Evolutionary conservation across 2,329 filamentous ascomycete species (phyloP).

Genomic region (Parafenestella ontariensis): DNA sequence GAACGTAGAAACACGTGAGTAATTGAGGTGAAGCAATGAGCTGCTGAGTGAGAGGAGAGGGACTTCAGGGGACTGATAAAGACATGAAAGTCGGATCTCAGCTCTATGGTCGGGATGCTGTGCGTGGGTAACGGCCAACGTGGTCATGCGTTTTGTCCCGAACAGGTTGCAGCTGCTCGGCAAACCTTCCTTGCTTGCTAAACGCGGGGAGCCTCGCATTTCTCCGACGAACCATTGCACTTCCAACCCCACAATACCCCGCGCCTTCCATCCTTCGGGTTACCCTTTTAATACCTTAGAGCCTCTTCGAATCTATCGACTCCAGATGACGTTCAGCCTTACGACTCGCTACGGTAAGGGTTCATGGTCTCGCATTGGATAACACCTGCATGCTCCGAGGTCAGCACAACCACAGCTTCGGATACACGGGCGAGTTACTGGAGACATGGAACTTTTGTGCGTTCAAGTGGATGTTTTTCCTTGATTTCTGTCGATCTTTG

Average conservation of each 20-base stretch:
- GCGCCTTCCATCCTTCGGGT: background rate
- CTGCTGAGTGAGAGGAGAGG: too few relatives aligned
- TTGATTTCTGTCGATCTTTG: background rate
- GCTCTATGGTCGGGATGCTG: slow-evolving; percentile 3
- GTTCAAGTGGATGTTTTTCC: background rate
- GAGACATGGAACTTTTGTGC: background rate
- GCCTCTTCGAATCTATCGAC: background rate
- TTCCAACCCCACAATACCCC: background rate
- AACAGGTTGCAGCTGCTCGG: slow-evolving; percentile 8
- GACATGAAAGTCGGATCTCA: background rate
- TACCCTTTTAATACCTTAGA: background rate
- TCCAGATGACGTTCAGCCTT: background rate
- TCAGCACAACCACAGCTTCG: background rate
- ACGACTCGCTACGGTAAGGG: background rate
- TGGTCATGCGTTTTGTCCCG: slow-evolving; percentile 3
- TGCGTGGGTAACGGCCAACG: slow-evolving; percentile 3
- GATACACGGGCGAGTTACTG: background rate
- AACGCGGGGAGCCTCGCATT: slow-evolving; percentile 12
- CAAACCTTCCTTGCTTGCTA: slow-evolving; percentile 15
- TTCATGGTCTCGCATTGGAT: background rate
- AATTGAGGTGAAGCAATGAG: background rate
- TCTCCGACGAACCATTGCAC: slow-evolving; percentile 1
- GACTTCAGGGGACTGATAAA: background rate
- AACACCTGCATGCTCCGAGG: background rate
- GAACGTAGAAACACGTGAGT: background rate